Evolutionary conservation across 495 filamentous ascomycete genomes (phyloP).

Genomic region (Alectoria sarmentosa): DNA sequence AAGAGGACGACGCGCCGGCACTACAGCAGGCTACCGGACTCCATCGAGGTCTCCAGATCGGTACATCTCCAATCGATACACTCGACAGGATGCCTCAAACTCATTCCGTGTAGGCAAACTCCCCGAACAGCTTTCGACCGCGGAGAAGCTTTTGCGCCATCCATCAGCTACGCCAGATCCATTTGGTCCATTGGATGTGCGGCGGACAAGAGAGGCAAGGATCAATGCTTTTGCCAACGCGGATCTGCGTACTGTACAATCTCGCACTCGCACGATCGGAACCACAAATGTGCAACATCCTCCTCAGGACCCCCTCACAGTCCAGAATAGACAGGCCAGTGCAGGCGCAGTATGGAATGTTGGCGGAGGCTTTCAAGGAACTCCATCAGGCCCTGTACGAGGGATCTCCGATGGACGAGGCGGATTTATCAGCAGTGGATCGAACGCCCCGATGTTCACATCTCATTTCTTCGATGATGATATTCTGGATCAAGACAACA

Average conservation of each 20-base stretch:
- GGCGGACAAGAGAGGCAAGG: slow-evolving; percentile 8
- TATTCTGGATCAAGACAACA: slow-evolving; percentile 50
- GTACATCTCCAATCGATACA: slow-evolving; percentile 56
- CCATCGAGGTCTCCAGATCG: slow-evolving; percentile 48
- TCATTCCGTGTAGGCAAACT: slow-evolving; percentile 60
- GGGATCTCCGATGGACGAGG: slow-evolving; percentile 56
- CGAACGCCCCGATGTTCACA: slow-evolving; percentile 66
- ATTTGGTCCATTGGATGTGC: slow-evolving; percentile 44
- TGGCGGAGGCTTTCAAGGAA: slow-evolving; percentile 55
- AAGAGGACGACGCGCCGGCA: slow-evolving; percentile 15
- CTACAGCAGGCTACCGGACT: slow-evolving; percentile 6
- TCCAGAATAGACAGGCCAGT: slow-evolving; percentile 45
- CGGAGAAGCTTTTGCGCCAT: slow-evolving; percentile 55
- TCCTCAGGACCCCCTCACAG: slow-evolving; percentile 8
- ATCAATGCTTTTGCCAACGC: not conserved
- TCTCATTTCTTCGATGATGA: slow-evolving; percentile 56
- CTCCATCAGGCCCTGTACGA: slow-evolving; percentile 34
- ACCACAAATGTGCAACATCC: slow-evolving; percentile 13
- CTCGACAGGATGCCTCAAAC: slow-evolving; percentile 39
- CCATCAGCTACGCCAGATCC: slow-evolving; percentile 54
- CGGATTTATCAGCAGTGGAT: slow-evolving; percentile 57
- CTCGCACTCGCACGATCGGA: slow-evolving; percentile 17
- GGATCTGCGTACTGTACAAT: not conserved
- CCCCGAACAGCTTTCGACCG: slow-evolving; percentile 48
- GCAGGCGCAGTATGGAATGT: slow-evolving; percentile 73